Evolutionary conservation across 257 asterid species (phyloP), one percentile per base, ranked within the genome.

Genomic region (Henckelia pumila): DNA sequence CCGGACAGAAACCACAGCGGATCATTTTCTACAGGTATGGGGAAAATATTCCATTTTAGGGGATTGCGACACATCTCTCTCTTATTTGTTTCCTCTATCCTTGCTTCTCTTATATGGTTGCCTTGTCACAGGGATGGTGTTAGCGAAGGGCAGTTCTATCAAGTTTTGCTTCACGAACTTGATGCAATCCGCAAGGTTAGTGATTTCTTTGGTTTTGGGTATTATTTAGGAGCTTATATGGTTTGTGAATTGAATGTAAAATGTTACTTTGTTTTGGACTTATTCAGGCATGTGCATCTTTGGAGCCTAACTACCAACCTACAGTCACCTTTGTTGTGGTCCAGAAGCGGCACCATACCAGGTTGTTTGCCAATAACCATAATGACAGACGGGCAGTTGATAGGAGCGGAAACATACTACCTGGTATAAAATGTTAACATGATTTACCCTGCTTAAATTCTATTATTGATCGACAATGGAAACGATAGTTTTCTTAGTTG

Each of bases 71-170:
- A 66, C 37, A 35, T 53, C 4, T 7, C 22, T 33, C n/a, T 63
- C 29, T 22, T 40, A 30, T 32, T 32, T 22, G 25, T 24, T 72
- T 66, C 53, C 17, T 58, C 44, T 1, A 49, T 64, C 52, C 44
- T 58, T 56, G 8, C 56, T 25, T 71, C 68, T 63, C 52, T 24
- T 53, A 9, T 6, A 3, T 32, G 30, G 19, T 23, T 56, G 28
- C 66, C 50, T 9, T 52, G 67, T 67, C n/a, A 25, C 77, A 94
- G 97, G 73, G 99, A 94, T 74, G 97, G 99, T 13, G 99, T 94
- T 0, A 94, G 99, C 57, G 99, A 94, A 73, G 99, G 99, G 8
- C 99, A 94, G 63, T 94, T 94, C 73, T 91, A 94, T 69, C 99
- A 94, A 80, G 96, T 94, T n/a, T 70, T 94, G 70, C 95, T 94